A percentile compares a stretch with the other conserved stretches of the same genome.
Conservation (phyloP, 257 asterid genomes). For the Lantana camara region DNA sequence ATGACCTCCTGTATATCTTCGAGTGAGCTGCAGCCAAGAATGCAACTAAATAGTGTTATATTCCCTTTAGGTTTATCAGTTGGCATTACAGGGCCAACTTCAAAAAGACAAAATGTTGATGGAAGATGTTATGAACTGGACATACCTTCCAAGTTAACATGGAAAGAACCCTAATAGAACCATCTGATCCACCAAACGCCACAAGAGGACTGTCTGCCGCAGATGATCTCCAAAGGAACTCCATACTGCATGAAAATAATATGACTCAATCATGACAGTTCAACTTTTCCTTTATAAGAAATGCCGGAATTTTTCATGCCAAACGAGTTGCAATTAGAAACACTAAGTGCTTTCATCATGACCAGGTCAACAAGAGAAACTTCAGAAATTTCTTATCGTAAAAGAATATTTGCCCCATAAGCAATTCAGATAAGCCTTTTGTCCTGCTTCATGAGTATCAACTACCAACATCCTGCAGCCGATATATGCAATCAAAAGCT, state of each 20-base stretch:
- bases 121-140: conserved; percentile 27
- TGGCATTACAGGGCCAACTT: conserved; percentile 19
- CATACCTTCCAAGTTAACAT: conserved; percentile 97
- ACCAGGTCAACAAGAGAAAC: conserved; percentile 5
- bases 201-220: conserved; percentile 92
- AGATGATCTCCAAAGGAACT: conserved; percentile 73
- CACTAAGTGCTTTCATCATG: conserved; percentile 8
- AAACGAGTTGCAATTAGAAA: neutral
- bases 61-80: conserved; percentile 8
- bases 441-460: neutral
- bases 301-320: conserved; percentile 5
- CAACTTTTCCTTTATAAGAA: conserved; percentile 25
- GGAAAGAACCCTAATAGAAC: conserved; percentile 96
- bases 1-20: conserved; percentile 97
- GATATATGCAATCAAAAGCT: conserved; percentile 3
- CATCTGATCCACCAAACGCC: conserved; percentile 98
- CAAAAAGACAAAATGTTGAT: conserved; percentile 17
- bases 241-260: conserved; percentile 66
- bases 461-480: neutral
- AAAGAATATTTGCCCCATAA: neutral
- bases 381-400: neutral
- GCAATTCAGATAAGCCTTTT: conserved; percentile 10
- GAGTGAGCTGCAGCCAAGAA: conserved; percentile 67
- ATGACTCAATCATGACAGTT: conserved; percentile 29
- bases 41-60: conserved; percentile 17